A percentile compares a stretch with the other conserved stretches of the same genome.
Conservation (phyloP, 1,284 basidiomycete genomes). For the Tylopilus orsonianus region DNA sequence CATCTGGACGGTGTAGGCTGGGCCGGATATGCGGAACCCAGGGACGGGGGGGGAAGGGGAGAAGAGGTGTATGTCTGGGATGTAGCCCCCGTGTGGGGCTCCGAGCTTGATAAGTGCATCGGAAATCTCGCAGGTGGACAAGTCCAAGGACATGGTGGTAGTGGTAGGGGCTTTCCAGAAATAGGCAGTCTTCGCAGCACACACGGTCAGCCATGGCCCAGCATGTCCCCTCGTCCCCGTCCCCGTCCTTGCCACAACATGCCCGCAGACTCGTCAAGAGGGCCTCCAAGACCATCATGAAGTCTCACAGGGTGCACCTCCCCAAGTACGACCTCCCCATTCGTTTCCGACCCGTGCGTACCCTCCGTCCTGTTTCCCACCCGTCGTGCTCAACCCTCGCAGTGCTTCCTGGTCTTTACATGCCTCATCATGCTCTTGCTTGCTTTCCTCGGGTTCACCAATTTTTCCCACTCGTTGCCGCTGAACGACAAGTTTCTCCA, state of each 20-base stretch:
- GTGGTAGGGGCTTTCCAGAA: conserved; percentile 14
- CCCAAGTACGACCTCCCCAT: conserved; percentile 71
- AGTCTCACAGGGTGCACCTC: conserved; percentile 52
- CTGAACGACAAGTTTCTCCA: conserved; percentile 85
- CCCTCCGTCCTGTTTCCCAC: conserved; percentile 11
- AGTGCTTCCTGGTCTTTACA: conserved; percentile 79
- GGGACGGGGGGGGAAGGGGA: conserved; percentile 42
- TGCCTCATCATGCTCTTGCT: conserved; percentile 61
- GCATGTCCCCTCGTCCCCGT: conserved; percentile 12
- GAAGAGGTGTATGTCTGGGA: conserved; percentile 75
- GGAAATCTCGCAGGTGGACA: conserved; percentile 83
- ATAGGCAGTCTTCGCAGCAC: too few relatives aligned
- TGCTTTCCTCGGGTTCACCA: conserved; percentile 73
- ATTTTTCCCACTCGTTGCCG: conserved; percentile 62
- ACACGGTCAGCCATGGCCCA: conserved; percentile 15
- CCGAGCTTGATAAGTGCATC: conserved; percentile 90
- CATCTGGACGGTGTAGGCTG: conserved; percentile 92
- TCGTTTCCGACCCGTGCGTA: conserved; percentile 67
- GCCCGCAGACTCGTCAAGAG: conserved; percentile 36
- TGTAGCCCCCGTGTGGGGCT: conserved; percentile 71
- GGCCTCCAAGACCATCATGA: conserved; percentile 52
- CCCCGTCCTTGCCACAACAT: conserved; percentile 16
- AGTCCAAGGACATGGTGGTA: conserved; percentile 33
- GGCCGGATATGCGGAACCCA: conserved; percentile 57
- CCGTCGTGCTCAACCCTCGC: conserved; percentile 10